Base-by-base conservation (phyloP, 345 rosid species). In the Hevea brasiliensis region DNA sequence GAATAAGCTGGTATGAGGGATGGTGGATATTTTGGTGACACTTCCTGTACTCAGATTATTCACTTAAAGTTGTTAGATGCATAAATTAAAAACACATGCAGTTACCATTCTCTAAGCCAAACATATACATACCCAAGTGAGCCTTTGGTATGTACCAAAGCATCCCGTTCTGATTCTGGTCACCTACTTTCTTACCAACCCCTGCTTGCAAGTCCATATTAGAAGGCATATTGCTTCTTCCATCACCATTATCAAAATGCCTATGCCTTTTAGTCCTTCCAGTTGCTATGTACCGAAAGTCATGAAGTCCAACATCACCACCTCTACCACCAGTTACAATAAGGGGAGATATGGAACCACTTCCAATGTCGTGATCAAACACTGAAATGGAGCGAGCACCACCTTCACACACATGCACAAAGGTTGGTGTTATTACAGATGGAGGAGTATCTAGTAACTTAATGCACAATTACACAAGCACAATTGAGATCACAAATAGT, bases 141-240 rank as follows among this genome's bases (percentile, higher is more conserved):
- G 97, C 97, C 84, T 94, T 94, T 67, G 98, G 96, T 76, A 94
- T 84, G 80, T 94, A 90, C 98, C 98, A 94, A 63, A 94, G 90
- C 98, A 94, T 94, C 76, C 97, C 98, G 44, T 82, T 80, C 23
- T 57, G 75, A 81, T 86, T 89, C 81, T 87, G 93, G 50, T 86
- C 87, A n/a, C 79, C 80, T 15, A 78, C 61, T 72, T 84, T 87
- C 61, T 71, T 68, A 64, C 61, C 79, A 24, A 26, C 60, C 63
- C 80, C 87, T 21, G 81, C 45, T n/a, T 57, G 83, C 58, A 2
- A 63, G 41, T 81, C 77, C 27, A 81, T 35, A 75, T 51, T 79
- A 4, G 84, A 79, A 61, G 86, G 76, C 61, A 76, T 56, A 64
- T 68, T 84, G 72, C 59, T 73, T 68, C 68, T 75, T 20, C 72